Conservation (phyloP, 2,329 filamentous ascomycete genomes). For the Penicillium olsonii region DNA sequence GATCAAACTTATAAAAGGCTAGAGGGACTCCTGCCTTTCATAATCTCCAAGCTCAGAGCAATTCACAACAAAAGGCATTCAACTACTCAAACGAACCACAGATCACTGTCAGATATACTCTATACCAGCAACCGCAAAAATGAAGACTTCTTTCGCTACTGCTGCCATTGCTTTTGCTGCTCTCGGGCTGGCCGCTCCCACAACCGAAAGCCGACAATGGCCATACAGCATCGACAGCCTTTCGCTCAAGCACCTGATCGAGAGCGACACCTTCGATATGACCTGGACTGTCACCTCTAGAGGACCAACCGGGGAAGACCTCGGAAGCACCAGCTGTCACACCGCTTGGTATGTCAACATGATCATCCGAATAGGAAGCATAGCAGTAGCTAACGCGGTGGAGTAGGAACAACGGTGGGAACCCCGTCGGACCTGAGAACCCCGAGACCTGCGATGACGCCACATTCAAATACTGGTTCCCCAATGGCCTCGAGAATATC, state of each 20-base stretch:
- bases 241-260: not conserved
- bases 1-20: not conserved
- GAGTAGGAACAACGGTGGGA: not conserved
- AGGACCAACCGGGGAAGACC: not conserved
- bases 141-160: not conserved
- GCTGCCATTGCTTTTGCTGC: not conserved
- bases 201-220: not conserved
- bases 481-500: not conserved
- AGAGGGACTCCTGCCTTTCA: too few relatives aligned
- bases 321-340: not conserved
- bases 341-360: constrained; percentile 1
- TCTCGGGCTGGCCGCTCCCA: not conserved
- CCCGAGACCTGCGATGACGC: constrained; percentile 1
- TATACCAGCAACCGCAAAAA: not conserved
- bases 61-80: too few relatives aligned
- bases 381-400: not conserved
- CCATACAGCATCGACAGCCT: constrained; percentile 3
- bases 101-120: not conserved
- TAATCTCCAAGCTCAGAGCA: not conserved
- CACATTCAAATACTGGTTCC: not conserved
- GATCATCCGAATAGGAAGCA: not conserved
- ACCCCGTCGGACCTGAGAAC: not conserved
- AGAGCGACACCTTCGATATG: not conserved
- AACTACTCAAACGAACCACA: not conserved
- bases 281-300: not conserved